phyloP scores from a whole-genome alignment of 257 asterid genomes.

The Euphrasia confusa region DNA sequence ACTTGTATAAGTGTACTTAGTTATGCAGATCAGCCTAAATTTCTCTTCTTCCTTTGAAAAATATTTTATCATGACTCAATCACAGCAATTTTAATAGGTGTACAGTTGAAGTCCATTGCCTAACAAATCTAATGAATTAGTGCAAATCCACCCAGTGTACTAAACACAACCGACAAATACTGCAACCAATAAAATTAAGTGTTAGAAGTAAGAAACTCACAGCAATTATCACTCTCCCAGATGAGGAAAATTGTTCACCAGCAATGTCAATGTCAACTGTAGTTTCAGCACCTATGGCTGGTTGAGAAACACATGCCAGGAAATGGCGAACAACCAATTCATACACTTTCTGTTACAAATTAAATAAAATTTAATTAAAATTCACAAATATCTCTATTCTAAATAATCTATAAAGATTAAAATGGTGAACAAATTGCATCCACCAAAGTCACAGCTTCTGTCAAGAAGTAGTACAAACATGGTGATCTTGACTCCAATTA shows the following conservation, averaged over 20 bases:
- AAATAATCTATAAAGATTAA: slow-evolving; percentile 9
- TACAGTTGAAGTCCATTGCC: slow-evolving; percentile 11
- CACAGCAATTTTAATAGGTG: slow-evolving; percentile 7
- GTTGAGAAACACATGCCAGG: slow-evolving; percentile 97
- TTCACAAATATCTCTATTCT: slow-evolving; percentile 20
- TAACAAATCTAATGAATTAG: slow-evolving; percentile 14
- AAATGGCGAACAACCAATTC: slow-evolving; percentile 98
- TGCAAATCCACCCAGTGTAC: slow-evolving; percentile 16
- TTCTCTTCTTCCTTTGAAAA: not conserved
- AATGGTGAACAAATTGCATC: slow-evolving; percentile 10
- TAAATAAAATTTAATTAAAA: slow-evolving; percentile 8
- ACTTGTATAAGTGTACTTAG: not conserved
- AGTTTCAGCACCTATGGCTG: slow-evolving; percentile 96
- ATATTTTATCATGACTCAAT: slow-evolving; percentile 9
- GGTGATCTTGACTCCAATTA: slow-evolving; percentile 91
- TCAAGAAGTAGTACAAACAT: slow-evolving; percentile 50
- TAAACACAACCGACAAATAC: slow-evolving; percentile 9
- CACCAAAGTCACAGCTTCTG: slow-evolving; percentile 19
- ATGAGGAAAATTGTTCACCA: slow-evolving; percentile 77
- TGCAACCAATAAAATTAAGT: slow-evolving; percentile 22
- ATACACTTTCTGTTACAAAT: slow-evolving; percentile 70
- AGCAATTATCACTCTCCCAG: slow-evolving; percentile 85
- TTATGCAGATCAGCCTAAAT: slow-evolving; percentile 3
- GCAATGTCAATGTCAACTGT: slow-evolving; percentile 91
- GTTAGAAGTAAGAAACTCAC: slow-evolving; percentile 49